Percentiles rank a stretch among this genome's conserved stretches.
Evolutionary conservation across 1,284 basidiomycete genomes (phyloP).

Genomic region (Athelia sp.): DNA sequence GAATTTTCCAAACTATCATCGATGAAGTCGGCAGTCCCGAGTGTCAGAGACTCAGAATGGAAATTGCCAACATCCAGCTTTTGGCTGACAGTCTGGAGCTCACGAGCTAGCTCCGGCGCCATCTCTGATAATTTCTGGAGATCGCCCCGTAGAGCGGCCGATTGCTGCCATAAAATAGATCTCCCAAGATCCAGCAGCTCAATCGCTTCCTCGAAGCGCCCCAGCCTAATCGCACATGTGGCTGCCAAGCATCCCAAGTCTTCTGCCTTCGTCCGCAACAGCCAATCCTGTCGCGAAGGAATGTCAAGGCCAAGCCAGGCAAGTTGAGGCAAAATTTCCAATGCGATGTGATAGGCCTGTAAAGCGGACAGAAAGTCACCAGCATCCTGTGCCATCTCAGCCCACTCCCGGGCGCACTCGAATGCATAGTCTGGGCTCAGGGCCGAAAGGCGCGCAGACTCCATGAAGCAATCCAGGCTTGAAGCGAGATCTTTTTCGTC

Average conservation of each 20-base stretch:
- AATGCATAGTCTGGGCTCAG: not conserved
- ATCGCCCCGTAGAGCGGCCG: conserved; percentile 10
- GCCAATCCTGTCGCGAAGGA: conserved; percentile 11
- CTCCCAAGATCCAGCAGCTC: conserved; percentile 15
- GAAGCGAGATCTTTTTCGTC: not conserved
- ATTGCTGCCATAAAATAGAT: conserved; percentile 16
- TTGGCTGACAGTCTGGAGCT: conserved; percentile 6
- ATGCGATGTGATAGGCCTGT: conserved; percentile 12
- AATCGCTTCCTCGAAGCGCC: conserved; percentile 9
- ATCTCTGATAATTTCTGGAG: conserved; percentile 5
- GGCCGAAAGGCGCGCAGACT: not conserved
- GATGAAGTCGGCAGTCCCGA: no score
- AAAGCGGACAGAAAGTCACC: conserved; percentile 12
- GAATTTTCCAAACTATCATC: no score
- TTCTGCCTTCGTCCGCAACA: conserved; percentile 4
- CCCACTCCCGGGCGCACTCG: not conserved
- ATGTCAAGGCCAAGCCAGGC: conserved; percentile 11
- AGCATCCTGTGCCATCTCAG: conserved; percentile 7
- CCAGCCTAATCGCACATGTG: conserved; percentile 10
- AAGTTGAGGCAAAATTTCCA: conserved; percentile 12
- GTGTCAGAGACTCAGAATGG: no score
- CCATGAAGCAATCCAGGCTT: not conserved
- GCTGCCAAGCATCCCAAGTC: conserved; percentile 12
- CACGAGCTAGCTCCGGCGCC: conserved; percentile 6
- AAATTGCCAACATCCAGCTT: not conserved